Base-by-base conservation (phyloP, 345 rosid species). In the Syzygium aqueum region DNA sequence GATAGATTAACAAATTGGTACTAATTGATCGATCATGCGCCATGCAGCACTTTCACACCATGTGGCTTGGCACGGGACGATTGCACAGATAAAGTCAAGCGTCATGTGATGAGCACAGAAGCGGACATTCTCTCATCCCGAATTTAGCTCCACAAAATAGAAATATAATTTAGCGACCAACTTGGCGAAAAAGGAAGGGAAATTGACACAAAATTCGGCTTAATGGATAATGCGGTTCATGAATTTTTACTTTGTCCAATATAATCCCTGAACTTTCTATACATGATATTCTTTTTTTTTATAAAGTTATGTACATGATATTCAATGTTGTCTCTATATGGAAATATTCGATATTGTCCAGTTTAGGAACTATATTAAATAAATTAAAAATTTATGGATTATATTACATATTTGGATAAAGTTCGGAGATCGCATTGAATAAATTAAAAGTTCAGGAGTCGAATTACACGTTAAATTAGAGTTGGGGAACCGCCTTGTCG, bases 361-460 rank as follows among this genome's bases (percentile, higher is more conserved):
- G 1, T 27, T 59, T 59, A 59, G 11, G 0, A 3, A 0, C 3
- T 59, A 59, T 1, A 11, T 27, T 1, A 0, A 27, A 27, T 0
- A 59, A 27, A 25, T 59, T 25, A 27, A 59, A 27, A 25, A 0
- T 0, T 59, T 25, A 3, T 0, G 3, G 1, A 59, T 0, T 6
- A 59, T 0, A 59, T 59, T 59, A 0, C 0, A 59, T 59, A 59
- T 59, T 59, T 0, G 4, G 3, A 0, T 59, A 27, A 59, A 59
- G 0, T 59, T 0, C 0, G 11, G 11, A 0, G 0, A 25, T 0
- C 0, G 0, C 0, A 0, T 27, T 1, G 2, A 59, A 27, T 0
- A 59, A 59, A 59, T 2, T 11, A 59, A 10, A 59, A 27, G 3
- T 59, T 59, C 0, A 57, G 0, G 1, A 0, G 0, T 0, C 2